These are phyloP conservation scores for Chlorokybus atmophyticus DNA, from an alignment of 139 green algal species.

Conservation along the genomic window DNA sequence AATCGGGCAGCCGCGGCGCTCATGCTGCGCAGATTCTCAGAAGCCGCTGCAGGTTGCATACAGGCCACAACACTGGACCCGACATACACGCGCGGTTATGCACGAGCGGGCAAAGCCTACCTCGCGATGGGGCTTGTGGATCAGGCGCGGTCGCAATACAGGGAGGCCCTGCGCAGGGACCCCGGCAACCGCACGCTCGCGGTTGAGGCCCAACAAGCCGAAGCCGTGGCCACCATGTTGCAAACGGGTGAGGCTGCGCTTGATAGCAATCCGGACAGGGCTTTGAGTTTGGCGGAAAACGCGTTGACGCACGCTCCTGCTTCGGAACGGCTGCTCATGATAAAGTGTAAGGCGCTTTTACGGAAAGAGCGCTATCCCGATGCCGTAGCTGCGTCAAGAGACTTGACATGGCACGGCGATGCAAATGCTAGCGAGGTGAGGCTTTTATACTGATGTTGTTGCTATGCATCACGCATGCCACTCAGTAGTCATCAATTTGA, in stretches of 20 bases:
- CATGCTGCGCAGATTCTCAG: neutral
- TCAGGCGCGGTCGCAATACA: neutral
- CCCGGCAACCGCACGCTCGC: no score
- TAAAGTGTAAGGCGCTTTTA: neutral
- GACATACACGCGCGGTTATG: no score
- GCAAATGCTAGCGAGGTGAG: constrained; percentile 2
- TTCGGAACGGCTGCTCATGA: neutral
- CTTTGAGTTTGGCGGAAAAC: neutral
- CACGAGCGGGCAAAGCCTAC: neutral
- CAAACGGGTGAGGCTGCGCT: no score
- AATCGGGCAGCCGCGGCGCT: constrained; percentile 7
- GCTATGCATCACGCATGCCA: no score
- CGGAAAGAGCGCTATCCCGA: neutral
- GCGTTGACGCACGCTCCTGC: neutral
- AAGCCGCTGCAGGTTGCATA: no score
- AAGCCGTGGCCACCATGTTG: no score
- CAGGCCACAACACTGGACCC: no score
- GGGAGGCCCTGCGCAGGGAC: no score
- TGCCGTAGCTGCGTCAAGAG: neutral
- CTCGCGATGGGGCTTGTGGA: neutral
- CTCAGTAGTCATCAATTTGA: no score
- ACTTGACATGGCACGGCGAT: constrained; percentile 19
- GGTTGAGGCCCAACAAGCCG: no score
- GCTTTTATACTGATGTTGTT: no score
- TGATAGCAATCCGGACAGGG: no score